A percentile compares a stretch with the other conserved stretches of the same genome.
phyloP scores from a whole-genome alignment of 176 grass and related monocot species.

The Metroxylon sagu region DNA sequence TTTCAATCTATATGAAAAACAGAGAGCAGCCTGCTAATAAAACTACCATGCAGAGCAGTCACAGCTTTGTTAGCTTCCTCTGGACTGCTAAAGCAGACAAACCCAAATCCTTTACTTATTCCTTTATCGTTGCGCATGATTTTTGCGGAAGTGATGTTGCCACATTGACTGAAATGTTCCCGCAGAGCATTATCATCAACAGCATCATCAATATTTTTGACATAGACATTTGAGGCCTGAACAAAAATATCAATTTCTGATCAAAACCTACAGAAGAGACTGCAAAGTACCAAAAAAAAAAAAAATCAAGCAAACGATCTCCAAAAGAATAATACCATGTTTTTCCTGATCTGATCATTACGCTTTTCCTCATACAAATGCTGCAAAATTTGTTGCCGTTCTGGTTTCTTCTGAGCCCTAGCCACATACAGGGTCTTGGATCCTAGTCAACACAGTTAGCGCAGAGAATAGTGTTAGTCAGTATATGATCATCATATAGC shows the following conservation, averaged over 20 bases:
- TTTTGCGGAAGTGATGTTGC: constrained; percentile 62
- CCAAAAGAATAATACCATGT: constrained; percentile 29
- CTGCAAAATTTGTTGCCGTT: constrained; percentile 56
- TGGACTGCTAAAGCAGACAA: constrained; percentile 62
- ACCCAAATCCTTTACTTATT: constrained; percentile 80
- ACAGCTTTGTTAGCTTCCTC: constrained; percentile 73
- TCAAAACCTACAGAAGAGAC: neutral
- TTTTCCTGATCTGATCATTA: constrained; percentile 64
- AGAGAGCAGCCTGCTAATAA: neutral
- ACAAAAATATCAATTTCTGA: constrained; percentile 4
- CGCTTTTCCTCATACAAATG: constrained; percentile 56
- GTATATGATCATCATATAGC: neutral
- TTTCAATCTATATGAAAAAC: neutral
- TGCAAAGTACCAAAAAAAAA: neutral
- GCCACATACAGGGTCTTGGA: constrained; percentile 63
- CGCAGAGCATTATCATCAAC: constrained; percentile 50
- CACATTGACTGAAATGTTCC: constrained; percentile 60
- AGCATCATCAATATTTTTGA: constrained; percentile 69
- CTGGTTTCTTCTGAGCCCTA: constrained; percentile 80
- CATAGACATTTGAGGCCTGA: constrained; percentile 73
- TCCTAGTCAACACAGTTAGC: constrained; percentile 33
- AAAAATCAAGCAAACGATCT: neutral
- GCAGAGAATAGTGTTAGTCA: neutral
- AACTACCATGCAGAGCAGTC: constrained; percentile 54
- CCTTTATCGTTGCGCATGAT: constrained; percentile 78